Evolutionary conservation across 176 grass and related monocot species (phyloP).

Genomic region (Luzula sylvatica): DNA sequence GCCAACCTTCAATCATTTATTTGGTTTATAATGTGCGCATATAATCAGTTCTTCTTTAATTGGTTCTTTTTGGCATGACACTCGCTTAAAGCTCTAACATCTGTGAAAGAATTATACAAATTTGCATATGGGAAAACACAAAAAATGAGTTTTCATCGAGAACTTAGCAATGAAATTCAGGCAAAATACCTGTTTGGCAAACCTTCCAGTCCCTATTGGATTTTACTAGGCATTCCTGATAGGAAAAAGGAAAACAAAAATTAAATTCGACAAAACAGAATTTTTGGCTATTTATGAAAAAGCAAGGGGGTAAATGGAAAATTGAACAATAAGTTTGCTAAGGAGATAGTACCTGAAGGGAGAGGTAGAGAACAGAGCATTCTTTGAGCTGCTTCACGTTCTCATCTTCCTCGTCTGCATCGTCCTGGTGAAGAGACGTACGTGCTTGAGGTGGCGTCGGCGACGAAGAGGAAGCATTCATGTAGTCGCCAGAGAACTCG

Average conservation of each 20-base stretch:
- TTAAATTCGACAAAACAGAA: background rate
- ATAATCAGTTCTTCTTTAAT: constrained; percentile 9
- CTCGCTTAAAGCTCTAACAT: constrained; percentile 16
- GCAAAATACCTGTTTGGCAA: constrained; percentile 69
- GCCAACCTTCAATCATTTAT: background rate
- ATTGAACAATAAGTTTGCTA: background rate
- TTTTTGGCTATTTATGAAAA: background rate
- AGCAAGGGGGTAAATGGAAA: background rate
- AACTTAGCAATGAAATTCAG: background rate
- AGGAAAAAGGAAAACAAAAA: background rate
- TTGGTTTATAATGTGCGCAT: too few species aligned
- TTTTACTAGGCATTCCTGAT: constrained; percentile 61
- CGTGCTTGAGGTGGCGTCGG: constrained; percentile 3
- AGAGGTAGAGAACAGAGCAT: constrained; percentile 60
- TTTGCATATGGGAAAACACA: background rate
- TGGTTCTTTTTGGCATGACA: constrained; percentile 9
- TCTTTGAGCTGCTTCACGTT: constrained; percentile 92
- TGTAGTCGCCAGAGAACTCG: too few species aligned
- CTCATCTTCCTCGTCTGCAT: constrained; percentile 71
- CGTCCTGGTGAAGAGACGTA: constrained; percentile 32
- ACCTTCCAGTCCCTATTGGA: constrained; percentile 78
- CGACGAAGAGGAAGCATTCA: constrained; percentile 36
- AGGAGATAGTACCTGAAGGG: constrained; percentile 43
- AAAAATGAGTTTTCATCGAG: background rate
- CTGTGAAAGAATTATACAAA: constrained; percentile 7